Base-by-base conservation (phyloP, 1,284 basidiomycete species). In the Peniophora sp. region DNA sequence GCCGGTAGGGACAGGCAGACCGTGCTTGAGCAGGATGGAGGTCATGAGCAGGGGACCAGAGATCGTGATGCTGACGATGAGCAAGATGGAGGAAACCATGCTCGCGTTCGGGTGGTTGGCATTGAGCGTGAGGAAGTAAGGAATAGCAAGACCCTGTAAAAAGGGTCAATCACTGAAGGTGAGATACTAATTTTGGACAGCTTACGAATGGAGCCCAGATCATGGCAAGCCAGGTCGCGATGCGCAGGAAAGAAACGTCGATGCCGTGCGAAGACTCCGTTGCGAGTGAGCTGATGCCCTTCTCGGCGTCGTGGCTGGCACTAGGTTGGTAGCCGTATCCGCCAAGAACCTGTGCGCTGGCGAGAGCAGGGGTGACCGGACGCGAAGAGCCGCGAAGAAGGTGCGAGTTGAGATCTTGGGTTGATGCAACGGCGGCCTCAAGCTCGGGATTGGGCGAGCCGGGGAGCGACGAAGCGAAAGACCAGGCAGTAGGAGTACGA, bases 141-240 rank as follows among this genome's bases (percentile, higher is more conserved):
- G 83, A 42, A 81, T 65, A 43, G 77, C 70, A 54, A 85, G 66
- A 45, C 56, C 71, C 84, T 85, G 43, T 52, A 15, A 22, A 47
- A 54, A 56, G 45, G 42, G 48, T 54, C 50, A 41, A 8, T n/a
- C n/a, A n/a, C n/a, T n/a, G n/a, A n/a, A n/a, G n/a, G n/a, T n/a
- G n/a, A n/a, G n/a, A n/a, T n/a, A n/a, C n/a, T n/a, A n/a, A n/a
- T n/a, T 17, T n/a, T n/a, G n/a, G 15, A 42, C 50, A 8, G 71
- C 81, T 64, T 66, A 85, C 85, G 53, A 82, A 62, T 50, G 85
- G 85, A 42, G 82, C 60, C 80, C 81, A 85, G 55, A 85, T 79
- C 46, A 72, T 71, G 54, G 78, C 61, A 52, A 84, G 67, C 83
- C 84, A 88, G 60, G 75, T 75, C 56, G 79, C 54, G 32, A 76